A percentile compares a stretch with the other conserved stretches of the same genome.
Conservation (phyloP, 352 stramenopile species). For the Phytophthora quininea region DNA sequence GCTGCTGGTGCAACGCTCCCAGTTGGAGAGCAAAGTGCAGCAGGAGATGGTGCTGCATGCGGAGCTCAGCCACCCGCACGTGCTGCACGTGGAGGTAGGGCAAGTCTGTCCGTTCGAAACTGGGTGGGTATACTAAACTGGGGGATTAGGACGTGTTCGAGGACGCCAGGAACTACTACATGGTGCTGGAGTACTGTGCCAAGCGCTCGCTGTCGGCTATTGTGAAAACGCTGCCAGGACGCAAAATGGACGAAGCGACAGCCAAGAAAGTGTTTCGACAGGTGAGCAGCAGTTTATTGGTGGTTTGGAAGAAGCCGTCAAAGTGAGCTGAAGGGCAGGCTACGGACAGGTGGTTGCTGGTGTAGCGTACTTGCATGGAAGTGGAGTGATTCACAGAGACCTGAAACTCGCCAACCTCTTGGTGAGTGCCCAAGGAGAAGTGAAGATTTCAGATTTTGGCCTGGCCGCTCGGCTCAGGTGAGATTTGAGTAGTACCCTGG, state of each 20-base stretch:
- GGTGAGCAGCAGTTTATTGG: constrained; percentile 16
- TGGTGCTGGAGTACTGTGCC: constrained; percentile 73
- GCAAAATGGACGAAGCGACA: constrained; percentile 48
- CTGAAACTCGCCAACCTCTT: constrained; percentile 83
- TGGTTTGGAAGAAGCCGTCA: neutral
- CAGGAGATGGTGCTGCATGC: constrained; percentile 79
- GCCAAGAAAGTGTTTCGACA: constrained; percentile 62
- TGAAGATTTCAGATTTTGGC: constrained; percentile 84
- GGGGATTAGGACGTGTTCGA: constrained; percentile 61
- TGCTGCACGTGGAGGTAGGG: constrained; percentile 54
- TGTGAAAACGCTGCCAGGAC: constrained; percentile 38
- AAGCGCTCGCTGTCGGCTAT: constrained; percentile 53
- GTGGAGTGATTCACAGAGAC: constrained; percentile 75
- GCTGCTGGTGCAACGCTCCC: constrained; percentile 59
- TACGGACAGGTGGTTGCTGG: constrained; percentile 39
- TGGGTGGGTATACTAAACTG: neutral
- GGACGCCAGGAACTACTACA: constrained; percentile 78
- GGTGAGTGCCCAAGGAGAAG: constrained; percentile 47
- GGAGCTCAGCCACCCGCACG: constrained; percentile 55
- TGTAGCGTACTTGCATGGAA: constrained; percentile 65
- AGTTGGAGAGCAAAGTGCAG: constrained; percentile 63
- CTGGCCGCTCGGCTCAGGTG: constrained; percentile 66
- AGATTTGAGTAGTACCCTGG: neutral
- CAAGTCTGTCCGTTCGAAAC: neutral
- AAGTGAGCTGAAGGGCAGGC: too few species aligned